Evolutionary conservation across 495 filamentous ascomycete genomes (phyloP), one percentile per base, ranked within the genome.

Genomic region (Penicillium egyptiacum): DNA sequence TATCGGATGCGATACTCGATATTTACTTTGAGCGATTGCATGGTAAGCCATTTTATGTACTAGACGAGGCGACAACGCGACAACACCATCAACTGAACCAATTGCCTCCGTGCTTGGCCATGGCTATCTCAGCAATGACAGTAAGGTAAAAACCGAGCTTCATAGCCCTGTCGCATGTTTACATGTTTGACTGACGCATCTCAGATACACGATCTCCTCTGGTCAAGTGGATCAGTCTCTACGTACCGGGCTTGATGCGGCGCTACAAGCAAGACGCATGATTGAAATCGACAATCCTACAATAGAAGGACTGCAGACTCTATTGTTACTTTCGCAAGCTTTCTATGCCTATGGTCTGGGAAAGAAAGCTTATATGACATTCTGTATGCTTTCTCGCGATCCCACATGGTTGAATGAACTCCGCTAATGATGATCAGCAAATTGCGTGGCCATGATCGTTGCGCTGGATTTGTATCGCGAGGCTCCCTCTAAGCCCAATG

Each of bases 281-380:
- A 77, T 93, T 14, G 89, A 93, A 71, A 81, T 83, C 17, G 90
- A 93, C 57, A 86, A 91, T 59, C 90, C 90, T 9, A 86, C 84
- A 0, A 81, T 92, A 42, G 90, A 93, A 66, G 78, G 80, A 28
- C 71, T 92, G 7, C 90, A 95, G 66, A 77, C 88, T 6, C 77
- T 92, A 11, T 69, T 95, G 46, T 77, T 95, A n/a, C 81, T 95
- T 1, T 84, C 84, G 4, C 85, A 86, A 64, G 84, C 87, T 3
- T 89, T 83, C 63, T 91, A 85, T 46, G 89, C 88, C 17, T 78
- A 83, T 23, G 89, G 90, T n/a, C 83, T 87, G 60, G 87, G 90
- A 22, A 92, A 89, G 74, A 91, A 88, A 68, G 85, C 88, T 1
- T 93, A 90, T 62, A 95, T 95, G 90, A 79, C 89, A 19, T 72